Conservation (phyloP, 139 green algal genomes). For the Dunaliella primolecta region DNA sequence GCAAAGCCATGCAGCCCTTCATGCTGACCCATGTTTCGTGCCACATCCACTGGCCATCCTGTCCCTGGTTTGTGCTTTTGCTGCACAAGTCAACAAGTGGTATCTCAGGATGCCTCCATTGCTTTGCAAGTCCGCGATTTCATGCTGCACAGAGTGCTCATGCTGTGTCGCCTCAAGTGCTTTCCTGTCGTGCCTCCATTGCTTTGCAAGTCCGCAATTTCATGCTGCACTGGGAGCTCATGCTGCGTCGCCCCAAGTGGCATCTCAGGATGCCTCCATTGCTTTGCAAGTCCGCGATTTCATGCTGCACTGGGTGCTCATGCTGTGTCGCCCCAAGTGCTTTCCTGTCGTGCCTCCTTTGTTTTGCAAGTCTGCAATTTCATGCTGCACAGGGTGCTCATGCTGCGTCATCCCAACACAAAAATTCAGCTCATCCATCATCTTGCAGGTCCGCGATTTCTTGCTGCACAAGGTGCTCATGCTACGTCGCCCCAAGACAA, state of each 20-base stretch:
- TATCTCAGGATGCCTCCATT: no score
- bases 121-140: conserved; percentile 72
- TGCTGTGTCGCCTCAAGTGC: conserved; percentile 89
- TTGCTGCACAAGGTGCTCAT: conserved; percentile 78
- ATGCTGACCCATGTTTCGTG: not conserved
- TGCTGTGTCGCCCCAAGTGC: conserved; percentile 89
- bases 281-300: conserved; percentile 70
- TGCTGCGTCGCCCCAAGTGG: conserved; percentile 85
- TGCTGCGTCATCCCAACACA: conserved; percentile 87
- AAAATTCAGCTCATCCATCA: conserved; percentile 94
- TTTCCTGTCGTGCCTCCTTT: conserved; percentile 90
- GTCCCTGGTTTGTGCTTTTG: not conserved
- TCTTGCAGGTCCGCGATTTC: conserved; percentile 68
- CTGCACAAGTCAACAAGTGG: no score
- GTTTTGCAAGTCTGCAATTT: conserved; percentile 72
- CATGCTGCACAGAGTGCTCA: conserved; percentile 76
- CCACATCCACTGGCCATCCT: not conserved
- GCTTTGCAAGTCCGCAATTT: conserved; percentile 72
- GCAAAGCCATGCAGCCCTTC: no score
- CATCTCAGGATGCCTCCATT: no score
- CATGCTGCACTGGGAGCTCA: conserved; percentile 74
- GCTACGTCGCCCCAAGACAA: conserved; percentile 91
- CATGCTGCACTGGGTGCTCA: conserved; percentile 74
- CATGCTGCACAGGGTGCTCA: conserved; percentile 74
- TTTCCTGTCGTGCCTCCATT: conserved; percentile 90